Percentiles rank a stretch among this genome's conserved stretches.
phyloP scores from a whole-genome alignment of 257 asterid genomes.

The Plantago elongata region DNA sequence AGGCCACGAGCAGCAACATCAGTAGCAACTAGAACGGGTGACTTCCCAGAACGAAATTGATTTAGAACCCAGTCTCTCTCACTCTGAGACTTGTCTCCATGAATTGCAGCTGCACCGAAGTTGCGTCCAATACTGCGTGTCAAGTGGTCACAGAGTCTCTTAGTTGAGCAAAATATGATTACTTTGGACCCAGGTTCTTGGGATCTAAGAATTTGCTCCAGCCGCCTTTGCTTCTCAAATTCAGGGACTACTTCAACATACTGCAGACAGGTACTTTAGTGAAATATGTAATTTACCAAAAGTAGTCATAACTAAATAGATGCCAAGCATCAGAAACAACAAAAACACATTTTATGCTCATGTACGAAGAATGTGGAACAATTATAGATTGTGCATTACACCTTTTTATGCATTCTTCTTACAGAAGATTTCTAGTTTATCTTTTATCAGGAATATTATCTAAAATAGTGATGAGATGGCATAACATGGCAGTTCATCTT shows the following conservation, averaged over 20 bases:
- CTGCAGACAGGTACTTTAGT: slow-evolving; percentile 34
- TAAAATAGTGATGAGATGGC: too few species aligned
- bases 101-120: slow-evolving; percentile 94
- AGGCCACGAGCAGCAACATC: slow-evolving; percentile 99
- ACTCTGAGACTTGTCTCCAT: slow-evolving; percentile 90
- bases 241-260: slow-evolving; percentile 86
- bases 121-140: slow-evolving; percentile 74
- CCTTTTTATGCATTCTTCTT: too few species aligned
- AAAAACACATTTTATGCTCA: neutral
- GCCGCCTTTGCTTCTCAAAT: slow-evolving; percentile 88
- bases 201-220: slow-evolving; percentile 90
- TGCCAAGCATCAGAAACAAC: slow-evolving; percentile 10
- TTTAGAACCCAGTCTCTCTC: slow-evolving; percentile 94
- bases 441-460: too few species aligned
- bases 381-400: too few species aligned
- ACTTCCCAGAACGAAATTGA: slow-evolving; percentile 82
- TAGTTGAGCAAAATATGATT: slow-evolving; percentile 86
- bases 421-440: too few species aligned
- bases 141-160: slow-evolving; percentile 81
- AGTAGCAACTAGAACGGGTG: slow-evolving; percentile 88
- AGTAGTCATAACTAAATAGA: slow-evolving; percentile 2
- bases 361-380: neutral
- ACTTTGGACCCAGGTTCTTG: slow-evolving; percentile 83
- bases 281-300: slow-evolving; percentile 12
- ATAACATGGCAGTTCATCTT: too few species aligned